Evolutionary conservation across 768 basidiomycete species (phyloP).

Genomic region (Exsudoporus frostii): DNA sequence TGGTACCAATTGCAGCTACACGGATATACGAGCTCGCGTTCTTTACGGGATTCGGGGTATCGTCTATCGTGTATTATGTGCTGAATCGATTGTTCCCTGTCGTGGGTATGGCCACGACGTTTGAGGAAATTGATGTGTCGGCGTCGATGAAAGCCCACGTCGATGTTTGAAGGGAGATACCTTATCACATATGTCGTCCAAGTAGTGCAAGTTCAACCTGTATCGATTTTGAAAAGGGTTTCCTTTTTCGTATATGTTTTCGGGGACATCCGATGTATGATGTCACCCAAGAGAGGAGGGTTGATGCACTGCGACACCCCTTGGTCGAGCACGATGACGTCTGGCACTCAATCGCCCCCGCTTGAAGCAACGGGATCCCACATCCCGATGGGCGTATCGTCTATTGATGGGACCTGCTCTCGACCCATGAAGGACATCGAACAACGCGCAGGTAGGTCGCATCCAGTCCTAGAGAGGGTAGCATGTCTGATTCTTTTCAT

Average conservation of each 20-base stretch:
- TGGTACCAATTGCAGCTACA: slow-evolving; percentile 67
- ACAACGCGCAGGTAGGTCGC: slow-evolving; percentile 43
- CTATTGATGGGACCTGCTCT: slow-evolving; percentile 37
- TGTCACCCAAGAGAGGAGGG: slow-evolving; percentile 20
- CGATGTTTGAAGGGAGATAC: neutral
- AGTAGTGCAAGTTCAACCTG: too few relatives aligned
- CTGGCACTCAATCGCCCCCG: slow-evolving; percentile 55
- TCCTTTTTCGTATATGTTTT: slow-evolving; percentile 15
- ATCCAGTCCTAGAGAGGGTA: neutral
- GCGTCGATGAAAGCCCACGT: neutral
- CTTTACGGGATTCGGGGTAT: slow-evolving; percentile 79
- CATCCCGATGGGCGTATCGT: slow-evolving; percentile 47
- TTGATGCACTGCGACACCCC: too few relatives aligned
- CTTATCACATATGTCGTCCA: too few relatives aligned
- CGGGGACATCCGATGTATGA: slow-evolving; percentile 25
- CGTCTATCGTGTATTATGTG: slow-evolving; percentile 57
- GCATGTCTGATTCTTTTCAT: neutral
- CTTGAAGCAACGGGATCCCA: slow-evolving; percentile 48
- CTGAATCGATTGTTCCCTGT: slow-evolving; percentile 63
- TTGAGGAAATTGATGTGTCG: slow-evolving; percentile 59
- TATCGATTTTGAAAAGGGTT: slow-evolving; percentile 1
- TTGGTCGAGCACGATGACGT: slow-evolving; percentile 12
- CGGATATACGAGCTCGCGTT: slow-evolving; percentile 75
- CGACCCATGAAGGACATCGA: slow-evolving; percentile 38
- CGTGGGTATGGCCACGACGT: slow-evolving; percentile 43